These are phyloP conservation scores for Penicillium taxi DNA, from an alignment of 495 filamentous ascomycete genomes.

Conservation along the genomic window DNA sequence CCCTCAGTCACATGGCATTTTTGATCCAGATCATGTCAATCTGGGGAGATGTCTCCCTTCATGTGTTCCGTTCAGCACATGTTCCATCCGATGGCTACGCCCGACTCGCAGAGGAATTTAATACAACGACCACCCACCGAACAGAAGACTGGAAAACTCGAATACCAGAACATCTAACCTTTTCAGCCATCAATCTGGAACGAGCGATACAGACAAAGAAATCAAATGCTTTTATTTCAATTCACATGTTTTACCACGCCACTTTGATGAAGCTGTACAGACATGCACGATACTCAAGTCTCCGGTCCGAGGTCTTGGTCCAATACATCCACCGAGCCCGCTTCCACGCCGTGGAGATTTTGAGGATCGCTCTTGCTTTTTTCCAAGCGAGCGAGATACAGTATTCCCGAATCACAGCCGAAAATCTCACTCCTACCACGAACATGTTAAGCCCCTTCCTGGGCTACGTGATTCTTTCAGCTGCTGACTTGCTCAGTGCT, in stretches of 20 bases:
- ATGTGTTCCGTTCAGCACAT: conserved; percentile 48
- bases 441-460: conserved; percentile 35
- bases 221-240: conserved; percentile 46
- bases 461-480: conserved; percentile 38
- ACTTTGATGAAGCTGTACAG: conserved; percentile 56
- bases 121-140: conserved; percentile 37
- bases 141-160: conserved; percentile 43
- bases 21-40: conserved; percentile 53
- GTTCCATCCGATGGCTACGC: conserved; percentile 36
- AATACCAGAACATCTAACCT: conserved; percentile 40
- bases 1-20: conserved; percentile 50
- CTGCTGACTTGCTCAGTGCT: conserved; percentile 41
- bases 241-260: conserved; percentile 56
- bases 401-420: conserved; percentile 12
- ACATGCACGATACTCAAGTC: conserved; percentile 38
- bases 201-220: conserved; percentile 37
- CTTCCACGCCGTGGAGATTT: conserved; percentile 36
- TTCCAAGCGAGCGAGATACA: conserved; percentile 20
- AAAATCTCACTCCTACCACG: conserved; percentile 7
- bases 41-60: conserved; percentile 55
- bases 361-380: conserved; percentile 26
- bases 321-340: conserved; percentile 34
- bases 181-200: conserved; percentile 45
- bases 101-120: conserved; percentile 42
- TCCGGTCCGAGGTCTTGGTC: conserved; percentile 21